Evolutionary conservation across 352 stramenopile genomes (phyloP), one percentile per base, ranked within the genome.

Genomic region (Phytophthora quininea): DNA sequence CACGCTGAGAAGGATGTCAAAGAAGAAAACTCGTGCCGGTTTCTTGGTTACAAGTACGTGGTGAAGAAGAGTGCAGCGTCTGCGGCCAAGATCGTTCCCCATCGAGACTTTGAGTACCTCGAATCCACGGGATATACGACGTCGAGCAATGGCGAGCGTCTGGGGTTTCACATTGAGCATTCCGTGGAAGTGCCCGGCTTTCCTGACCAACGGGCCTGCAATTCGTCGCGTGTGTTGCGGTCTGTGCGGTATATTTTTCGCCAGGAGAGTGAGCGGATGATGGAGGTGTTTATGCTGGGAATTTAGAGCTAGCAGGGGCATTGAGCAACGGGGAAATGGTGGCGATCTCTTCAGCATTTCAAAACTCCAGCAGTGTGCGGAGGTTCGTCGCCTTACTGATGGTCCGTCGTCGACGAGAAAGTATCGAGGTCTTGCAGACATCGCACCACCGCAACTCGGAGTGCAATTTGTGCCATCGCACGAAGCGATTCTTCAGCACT

Each of bases 11-110:
- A 7, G 1, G 51, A 52, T 3, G 8, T 53, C 3, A 74, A 65
- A 0, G 50, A 74, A 3, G 66, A 80, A 3, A 58, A 64, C 14
- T 64, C 69, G n/a, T 76, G 65, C 56, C 59, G 66, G 4, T 84
- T 74, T 54, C 55, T 87, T 7, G 78, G 78, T 27, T 84, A 79
- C 73, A 84, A 84, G 61, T 82, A 72, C 69, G 62, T 87, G 56
- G 73, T 82, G 50, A 76, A 76, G 46, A 38, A 48, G 27, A 72
- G 61, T 11, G 50, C 48, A 5, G 54, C 60, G 1, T 61, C 59
- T 0, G 62, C 54, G 37, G 33, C 50, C 0, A 63, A 64, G 15
- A 24, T 69, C 3, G 45, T 58, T 33, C 63, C 46, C 3, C 67
- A 76, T 42, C 70, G 73, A n/a, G 69, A 81, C 51, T 51, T 79